Evolutionary conservation across 306 rosid genomes (phyloP).

Genomic region (Castanopsis chinensis): DNA sequence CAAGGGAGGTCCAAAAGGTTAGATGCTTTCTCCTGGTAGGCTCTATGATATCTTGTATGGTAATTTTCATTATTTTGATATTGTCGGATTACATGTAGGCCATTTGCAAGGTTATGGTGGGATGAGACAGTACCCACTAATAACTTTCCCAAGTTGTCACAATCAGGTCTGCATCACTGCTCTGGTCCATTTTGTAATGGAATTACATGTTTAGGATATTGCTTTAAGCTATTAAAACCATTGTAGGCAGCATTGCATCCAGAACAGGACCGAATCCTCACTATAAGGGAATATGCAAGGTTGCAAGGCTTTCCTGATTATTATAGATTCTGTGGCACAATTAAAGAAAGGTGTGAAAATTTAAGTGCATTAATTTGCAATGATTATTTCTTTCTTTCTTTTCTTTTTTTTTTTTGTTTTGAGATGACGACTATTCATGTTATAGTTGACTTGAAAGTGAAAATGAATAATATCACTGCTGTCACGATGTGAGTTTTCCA

Average conservation of each 20-base stretch:
- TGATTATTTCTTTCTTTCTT: not conserved
- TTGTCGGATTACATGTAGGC: constrained; percentile 38
- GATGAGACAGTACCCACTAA: constrained; percentile 85
- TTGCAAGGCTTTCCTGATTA: constrained; percentile 94
- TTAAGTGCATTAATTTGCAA: not conserved
- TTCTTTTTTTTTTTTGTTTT: no score
- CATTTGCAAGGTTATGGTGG: constrained; percentile 94
- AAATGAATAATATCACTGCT: not conserved
- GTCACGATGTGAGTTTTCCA: not conserved
- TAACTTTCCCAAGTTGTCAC: constrained; percentile 71
- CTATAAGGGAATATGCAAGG: constrained; percentile 84
- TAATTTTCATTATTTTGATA: not conserved
- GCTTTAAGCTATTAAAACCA: constrained; percentile 8
- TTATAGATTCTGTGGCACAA: constrained; percentile 60
- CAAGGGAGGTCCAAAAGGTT: constrained; percentile 87
- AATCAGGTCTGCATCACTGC: constrained; percentile 47
- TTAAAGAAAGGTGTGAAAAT: constrained; percentile 63
- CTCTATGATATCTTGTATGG: not conserved
- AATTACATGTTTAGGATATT: constrained; percentile 15
- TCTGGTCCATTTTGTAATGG: constrained; percentile 18
- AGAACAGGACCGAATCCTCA: constrained; percentile 71
- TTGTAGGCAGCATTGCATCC: constrained; percentile 72
- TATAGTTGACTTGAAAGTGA: no score
- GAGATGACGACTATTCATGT: not conserved
- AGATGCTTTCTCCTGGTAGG: constrained; percentile 9